phyloP scores from a whole-genome alignment of 2,329 filamentous ascomycete species.

The Albophoma yamanashiensis region DNA sequence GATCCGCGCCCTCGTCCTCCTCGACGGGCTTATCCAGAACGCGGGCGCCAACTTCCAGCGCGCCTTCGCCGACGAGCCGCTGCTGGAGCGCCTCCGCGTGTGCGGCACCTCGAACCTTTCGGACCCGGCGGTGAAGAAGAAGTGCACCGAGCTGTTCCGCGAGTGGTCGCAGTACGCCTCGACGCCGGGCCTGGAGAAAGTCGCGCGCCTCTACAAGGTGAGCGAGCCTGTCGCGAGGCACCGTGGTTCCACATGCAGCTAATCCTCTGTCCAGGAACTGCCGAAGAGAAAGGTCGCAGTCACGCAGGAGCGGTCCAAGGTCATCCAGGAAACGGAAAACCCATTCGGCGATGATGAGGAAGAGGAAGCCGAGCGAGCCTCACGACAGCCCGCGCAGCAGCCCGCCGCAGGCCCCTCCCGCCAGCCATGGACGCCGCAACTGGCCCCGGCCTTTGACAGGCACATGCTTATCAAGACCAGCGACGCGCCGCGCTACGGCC shows the following conservation, averaged over 20 bases:
- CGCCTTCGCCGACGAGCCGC: conserved; percentile 77
- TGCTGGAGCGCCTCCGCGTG: conserved; percentile 83
- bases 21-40: conserved; percentile 93
- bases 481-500: neutral
- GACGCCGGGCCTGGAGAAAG: conserved; percentile 66
- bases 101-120: conserved; percentile 78
- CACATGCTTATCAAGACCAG: neutral
- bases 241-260: neutral
- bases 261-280: conserved; percentile 36
- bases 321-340: conserved; percentile 69
- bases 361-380: conserved; percentile 30
- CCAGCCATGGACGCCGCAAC: neutral
- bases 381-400: conserved; percentile 16
- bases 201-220: conserved; percentile 67
- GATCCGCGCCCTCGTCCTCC: conserved; percentile 73
- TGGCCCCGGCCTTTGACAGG: neutral
- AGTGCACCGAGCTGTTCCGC: conserved; percentile 77
- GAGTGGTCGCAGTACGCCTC: conserved; percentile 84
- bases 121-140: conserved; percentile 75
- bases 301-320: conserved; percentile 70
- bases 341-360: conserved; percentile 60
- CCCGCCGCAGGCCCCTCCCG: conserved; percentile 6
- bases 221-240: neutral
- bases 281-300: conserved; percentile 59
- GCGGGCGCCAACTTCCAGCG: conserved; percentile 80